Percentiles rank a stretch among this genome's conserved stretches.
These are phyloP conservation scores for Umbelopsis sp. DNA, from an alignment of 192 early-diverging fungal genomes.

Conservation along the genomic window DNA sequence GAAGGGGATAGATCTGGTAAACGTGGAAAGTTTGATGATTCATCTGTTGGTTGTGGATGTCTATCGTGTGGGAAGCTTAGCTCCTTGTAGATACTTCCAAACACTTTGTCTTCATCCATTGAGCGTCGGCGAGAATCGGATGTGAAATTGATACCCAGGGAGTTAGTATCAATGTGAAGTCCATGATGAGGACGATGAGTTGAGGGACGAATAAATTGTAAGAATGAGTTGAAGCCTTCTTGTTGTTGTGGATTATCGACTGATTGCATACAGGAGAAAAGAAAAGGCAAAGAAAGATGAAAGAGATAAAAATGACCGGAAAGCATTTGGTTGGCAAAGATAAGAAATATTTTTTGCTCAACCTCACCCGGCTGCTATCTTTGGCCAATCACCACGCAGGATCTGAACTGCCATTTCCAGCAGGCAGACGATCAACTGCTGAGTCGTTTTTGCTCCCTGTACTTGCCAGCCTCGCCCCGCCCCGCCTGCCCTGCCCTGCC, in stretches of 20 bases:
- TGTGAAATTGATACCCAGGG: constrained; percentile 29
- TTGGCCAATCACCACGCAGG: background rate
- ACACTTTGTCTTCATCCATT: constrained; percentile 10
- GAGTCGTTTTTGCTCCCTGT: too few species aligned
- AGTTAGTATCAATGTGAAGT: constrained; percentile 30
- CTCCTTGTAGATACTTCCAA: constrained; percentile 15
- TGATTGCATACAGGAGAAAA: background rate
- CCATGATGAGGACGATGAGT: background rate
- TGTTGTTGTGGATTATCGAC: constrained; percentile 1
- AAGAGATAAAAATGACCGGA: background rate
- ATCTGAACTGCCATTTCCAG: constrained; percentile 9
- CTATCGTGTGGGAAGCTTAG: constrained; percentile 22
- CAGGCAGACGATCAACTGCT: background rate
- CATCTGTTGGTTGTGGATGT: background rate
- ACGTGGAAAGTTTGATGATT: background rate
- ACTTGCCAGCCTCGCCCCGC: too few species aligned
- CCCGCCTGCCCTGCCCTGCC: too few species aligned
- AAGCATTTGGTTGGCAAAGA: constrained; percentile 1
- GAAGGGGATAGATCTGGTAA: constrained; percentile 24
- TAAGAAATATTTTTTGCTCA: constrained; percentile 1
- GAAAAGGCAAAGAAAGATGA: background rate
- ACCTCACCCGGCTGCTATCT: constrained; percentile 13
- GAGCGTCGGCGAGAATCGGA: constrained; percentile 16
- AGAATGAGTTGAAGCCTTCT: constrained; percentile 13
- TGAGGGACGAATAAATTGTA: background rate